Base-by-base conservation (phyloP, 225 moss, liverwort and hornwort species). In the Asterella californica region DNA sequence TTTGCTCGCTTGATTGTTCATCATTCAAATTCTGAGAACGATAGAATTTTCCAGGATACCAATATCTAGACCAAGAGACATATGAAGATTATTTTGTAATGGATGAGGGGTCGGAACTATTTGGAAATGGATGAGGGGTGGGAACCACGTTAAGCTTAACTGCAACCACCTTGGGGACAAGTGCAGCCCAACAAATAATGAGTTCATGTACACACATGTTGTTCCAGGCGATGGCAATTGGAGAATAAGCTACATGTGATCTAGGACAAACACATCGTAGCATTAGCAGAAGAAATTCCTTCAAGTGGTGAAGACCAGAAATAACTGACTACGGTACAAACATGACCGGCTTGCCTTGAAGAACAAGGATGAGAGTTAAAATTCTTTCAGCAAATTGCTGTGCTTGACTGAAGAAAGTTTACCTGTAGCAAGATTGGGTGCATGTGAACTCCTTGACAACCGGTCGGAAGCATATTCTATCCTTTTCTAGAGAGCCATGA, bases 101-200 rank as follows among this genome's bases (percentile, higher is more conserved):
- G 87, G 87, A 87, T 87, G 87, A 79, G 84, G 61, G 84, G 84
- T 32, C 87, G 84, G 54, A n/a, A n/a, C n/a, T n/a, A n/a, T n/a
- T n/a, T n/a, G n/a, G n/a, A n/a, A n/a, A n/a, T n/a, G n/a, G n/a
- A n/a, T n/a, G n/a, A n/a, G n/a, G n/a, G n/a, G n/a, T n/a, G n/a
- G n/a, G n/a, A 82, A 82, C 53, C 84, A 87, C 6, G 36, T 87
- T 6, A 87, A 87, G 36, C 50, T 87, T 17, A 48, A 84, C 17
- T 87, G 87, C 82, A 87, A 84, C 48, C 87, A 87, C 70, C 62
- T 84, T 29, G 87, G 87, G 37, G 87, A 87, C 80, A 82, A 65
- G 82, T 82, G 84, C 60, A 84, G 49, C 69, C 79, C 87, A 4
- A 77, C 84, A 27, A 76, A 79, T 54, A 87, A 82, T 62, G 84